These are phyloP conservation scores for Wallacemonas rigidus DNA, from an alignment of 208 protist genomes.

Conservation along the genomic window DNA sequence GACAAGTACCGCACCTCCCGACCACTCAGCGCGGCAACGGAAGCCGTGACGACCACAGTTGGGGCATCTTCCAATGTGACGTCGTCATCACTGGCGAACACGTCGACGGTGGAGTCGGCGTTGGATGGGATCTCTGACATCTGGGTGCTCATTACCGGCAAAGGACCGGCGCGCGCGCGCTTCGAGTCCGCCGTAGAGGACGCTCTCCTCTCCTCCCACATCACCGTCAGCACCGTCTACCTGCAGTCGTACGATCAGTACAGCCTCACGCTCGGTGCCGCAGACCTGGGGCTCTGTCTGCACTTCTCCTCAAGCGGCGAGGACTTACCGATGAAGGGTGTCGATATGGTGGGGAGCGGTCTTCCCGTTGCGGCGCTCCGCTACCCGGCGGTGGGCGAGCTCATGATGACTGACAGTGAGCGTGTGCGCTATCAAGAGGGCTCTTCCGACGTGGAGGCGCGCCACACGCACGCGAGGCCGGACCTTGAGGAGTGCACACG, in stretches of 20 bases:
- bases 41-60: not conserved
- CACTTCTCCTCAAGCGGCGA: slow-evolving; percentile 94
- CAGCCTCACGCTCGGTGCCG: slow-evolving; percentile 83
- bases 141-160: slow-evolving; percentile 86
- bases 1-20: slow-evolving; percentile 3
- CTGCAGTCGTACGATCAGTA: slow-evolving; percentile 94
- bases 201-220: slow-evolving; percentile 54
- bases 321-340: slow-evolving; percentile 98
- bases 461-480: too few relatives aligned
- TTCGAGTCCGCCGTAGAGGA: slow-evolving; percentile 66
- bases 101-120: not conserved
- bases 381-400: slow-evolving; percentile 88
- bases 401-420: slow-evolving; percentile 55
- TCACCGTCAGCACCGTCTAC: slow-evolving; percentile 90
- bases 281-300: slow-evolving; percentile 95
- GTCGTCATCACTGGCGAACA: not conserved
- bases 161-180: slow-evolving; percentile 52
- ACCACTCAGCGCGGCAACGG: not conserved
- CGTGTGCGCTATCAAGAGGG: not conserved
- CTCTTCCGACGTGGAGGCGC: too few relatives aligned
- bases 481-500: slow-evolving; percentile 45
- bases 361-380: slow-evolving; percentile 91
- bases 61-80: too few relatives aligned
- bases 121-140: slow-evolving; percentile 30
- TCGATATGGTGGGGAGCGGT: slow-evolving; percentile 96